Base-by-base conservation (phyloP, 768 basidiomycete genomes). In the Hydnomerulius pinastri region DNA sequence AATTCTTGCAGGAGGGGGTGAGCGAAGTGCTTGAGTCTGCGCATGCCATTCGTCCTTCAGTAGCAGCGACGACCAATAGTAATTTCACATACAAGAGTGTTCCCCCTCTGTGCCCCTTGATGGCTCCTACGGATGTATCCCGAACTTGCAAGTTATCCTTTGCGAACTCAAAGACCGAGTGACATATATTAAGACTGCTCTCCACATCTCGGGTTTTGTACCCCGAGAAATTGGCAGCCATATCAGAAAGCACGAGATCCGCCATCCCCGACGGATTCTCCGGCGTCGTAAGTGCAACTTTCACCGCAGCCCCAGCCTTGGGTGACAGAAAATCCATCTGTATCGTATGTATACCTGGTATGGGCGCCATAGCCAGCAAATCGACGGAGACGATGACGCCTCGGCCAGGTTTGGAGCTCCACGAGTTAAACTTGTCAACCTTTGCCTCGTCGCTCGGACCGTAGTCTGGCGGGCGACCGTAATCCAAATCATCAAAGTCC, bases 241-340 rank as follows among this genome's bases (percentile, higher is more conserved):
- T 94, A 62, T 97, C 95, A 7, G 87, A 91, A 4, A 97, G 75
- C 21, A 97, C 80, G 15, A 95, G 72, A 64, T 98, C 92, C 6
- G 83, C 87, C 66, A 77, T 79, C 17, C 71, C 67, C 15, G 66
- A 61, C 3, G 62, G 61, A 48, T 73, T 71, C 20, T 54, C 55
- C 21, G 65, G 46, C 30, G 48, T 57, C 27, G 55, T 53, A 25
- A 79, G 68, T 21, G 75, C 63, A 28, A 63, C 58, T n/a, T 68
- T 68, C 23, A 93, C 71, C 21, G 70, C 62, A 3, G 50, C 49
- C 30, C 77, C 76, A 0, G 86, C 80, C 20, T 73, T 66, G 0
- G 79, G 73, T 0, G 77, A 68, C 8, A 96, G 78, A 56, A 97
- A 97, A 70, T 97, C 85, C 41, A 82, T 87, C 63, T 87, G 82